phyloP scores from a whole-genome alignment of 306 rosid species.

The Rosa lucieae region DNA sequence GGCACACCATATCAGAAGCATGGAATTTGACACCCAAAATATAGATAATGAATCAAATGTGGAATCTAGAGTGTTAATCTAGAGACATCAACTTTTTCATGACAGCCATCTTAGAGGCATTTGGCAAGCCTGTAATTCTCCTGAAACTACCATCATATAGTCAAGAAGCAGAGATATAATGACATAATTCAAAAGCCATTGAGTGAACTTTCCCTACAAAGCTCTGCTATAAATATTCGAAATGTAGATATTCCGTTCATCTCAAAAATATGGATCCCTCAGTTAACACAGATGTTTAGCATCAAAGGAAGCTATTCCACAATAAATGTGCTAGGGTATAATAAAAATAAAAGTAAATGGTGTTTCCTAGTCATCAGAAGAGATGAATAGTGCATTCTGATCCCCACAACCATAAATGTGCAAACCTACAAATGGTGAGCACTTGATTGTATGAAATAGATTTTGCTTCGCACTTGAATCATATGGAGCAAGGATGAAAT shows the following conservation, averaged over 20 bases:
- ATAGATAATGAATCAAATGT: not conserved
- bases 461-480: not conserved
- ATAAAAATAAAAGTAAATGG: not conserved
- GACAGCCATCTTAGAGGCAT: not conserved
- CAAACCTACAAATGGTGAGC: not conserved
- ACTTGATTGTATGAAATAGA: not conserved
- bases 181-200: not conserved
- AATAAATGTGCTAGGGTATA: not conserved
- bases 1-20: not conserved
- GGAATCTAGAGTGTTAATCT: not conserved
- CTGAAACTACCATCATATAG: not conserved
- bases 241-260: not conserved
- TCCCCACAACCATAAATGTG: not conserved
- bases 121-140: not conserved
- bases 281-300: not conserved
- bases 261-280: not conserved
- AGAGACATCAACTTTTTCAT: not conserved
- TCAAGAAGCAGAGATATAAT: not conserved
- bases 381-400: not conserved
- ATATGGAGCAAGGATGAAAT: not conserved
- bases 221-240: not conserved
- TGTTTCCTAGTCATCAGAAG: not conserved
- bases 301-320: not conserved
- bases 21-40: not conserved
- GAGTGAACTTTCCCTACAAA: not conserved